A percentile compares a stretch with the other conserved stretches of the same genome.
Evolutionary conservation across 495 filamentous ascomycete genomes (phyloP).

Genomic region (Xylaria flabelliformis): DNA sequence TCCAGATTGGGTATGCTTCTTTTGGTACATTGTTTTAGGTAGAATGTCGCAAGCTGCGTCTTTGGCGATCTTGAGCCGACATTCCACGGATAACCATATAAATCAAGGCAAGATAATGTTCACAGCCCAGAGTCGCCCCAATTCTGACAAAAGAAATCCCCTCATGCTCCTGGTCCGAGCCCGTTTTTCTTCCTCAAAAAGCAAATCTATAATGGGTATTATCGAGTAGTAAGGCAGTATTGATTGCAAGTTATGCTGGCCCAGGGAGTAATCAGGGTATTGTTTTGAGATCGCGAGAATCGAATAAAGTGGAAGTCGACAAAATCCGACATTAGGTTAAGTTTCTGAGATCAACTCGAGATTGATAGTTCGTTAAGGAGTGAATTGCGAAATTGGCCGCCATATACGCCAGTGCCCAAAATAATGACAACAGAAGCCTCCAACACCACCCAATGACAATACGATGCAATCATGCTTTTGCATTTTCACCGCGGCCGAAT

Average conservation of each 20-base stretch:
- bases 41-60: constrained; percentile 7
- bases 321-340: constrained; percentile 37
- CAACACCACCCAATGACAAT: constrained; percentile 46
- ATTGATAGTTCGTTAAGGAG: constrained; percentile 38
- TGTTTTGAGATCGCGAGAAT: constrained; percentile 25
- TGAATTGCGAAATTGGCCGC: constrained; percentile 32
- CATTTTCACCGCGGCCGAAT: constrained; percentile 31
- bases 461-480: constrained; percentile 38
- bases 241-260: constrained; percentile 34
- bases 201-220: constrained; percentile 52
- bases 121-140: constrained; percentile 27
- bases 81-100: constrained; percentile 1
- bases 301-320: constrained; percentile 35
- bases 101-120: neutral
- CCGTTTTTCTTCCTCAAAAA: constrained; percentile 38
- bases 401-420: constrained; percentile 32
- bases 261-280: constrained; percentile 38
- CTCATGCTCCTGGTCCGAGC: constrained; percentile 30
- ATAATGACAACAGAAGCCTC: constrained; percentile 27
- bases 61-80: neutral
- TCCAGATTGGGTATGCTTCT: constrained; percentile 14
- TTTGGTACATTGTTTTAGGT: constrained; percentile 24
- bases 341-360: constrained; percentile 40
- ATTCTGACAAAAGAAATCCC: constrained; percentile 44
- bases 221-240: constrained; percentile 43